phyloP scores from a whole-genome alignment of 139 green algal genomes.

The Prasinococcaceae sp. region DNA sequence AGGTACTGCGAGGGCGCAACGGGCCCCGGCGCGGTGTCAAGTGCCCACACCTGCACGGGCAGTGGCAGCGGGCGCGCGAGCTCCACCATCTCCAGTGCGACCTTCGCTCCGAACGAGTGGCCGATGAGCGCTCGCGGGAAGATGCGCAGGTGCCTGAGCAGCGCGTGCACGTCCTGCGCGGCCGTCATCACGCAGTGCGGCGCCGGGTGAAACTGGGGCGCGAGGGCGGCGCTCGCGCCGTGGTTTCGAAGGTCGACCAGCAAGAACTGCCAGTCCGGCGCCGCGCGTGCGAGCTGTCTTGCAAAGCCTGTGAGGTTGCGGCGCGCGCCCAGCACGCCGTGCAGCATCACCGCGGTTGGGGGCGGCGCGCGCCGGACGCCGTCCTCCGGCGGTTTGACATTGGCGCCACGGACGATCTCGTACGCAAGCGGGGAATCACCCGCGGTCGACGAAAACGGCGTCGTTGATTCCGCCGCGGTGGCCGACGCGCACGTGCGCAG shows the following conservation, averaged over 20 bases:
- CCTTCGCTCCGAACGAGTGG: slow-evolving; percentile 86
- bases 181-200: slow-evolving; percentile 6
- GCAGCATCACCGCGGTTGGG: slow-evolving; percentile 80
- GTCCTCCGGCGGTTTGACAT: slow-evolving; percentile 27
- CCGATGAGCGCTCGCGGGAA: slow-evolving; percentile 77
- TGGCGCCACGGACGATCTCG: slow-evolving; percentile 41
- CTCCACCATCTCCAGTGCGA: too few species aligned
- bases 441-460: too few species aligned
- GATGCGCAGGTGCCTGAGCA: slow-evolving; percentile 53
- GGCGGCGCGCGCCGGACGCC: slow-evolving; percentile 13
- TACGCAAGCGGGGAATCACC: slow-evolving; percentile 28
- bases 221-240: slow-evolving; percentile 47
- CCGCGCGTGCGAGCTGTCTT: slow-evolving; percentile 19
- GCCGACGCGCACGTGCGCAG: too few species aligned
- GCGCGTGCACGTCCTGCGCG: slow-evolving; percentile 42
- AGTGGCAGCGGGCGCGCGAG: neutral
- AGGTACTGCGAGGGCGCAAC: neutral
- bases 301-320: slow-evolving; percentile 59
- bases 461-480: too few species aligned
- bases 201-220: too few species aligned
- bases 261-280: slow-evolving; percentile 58
- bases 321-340: slow-evolving; percentile 78
- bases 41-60: slow-evolving; percentile 5
- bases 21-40: slow-evolving; percentile 2
- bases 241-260: slow-evolving; percentile 86